Percentiles rank a stretch among this genome's conserved stretches.
Conservation (phyloP, 2,329 filamentous ascomycete species). For the Talaromyces rugulosus region DNA sequence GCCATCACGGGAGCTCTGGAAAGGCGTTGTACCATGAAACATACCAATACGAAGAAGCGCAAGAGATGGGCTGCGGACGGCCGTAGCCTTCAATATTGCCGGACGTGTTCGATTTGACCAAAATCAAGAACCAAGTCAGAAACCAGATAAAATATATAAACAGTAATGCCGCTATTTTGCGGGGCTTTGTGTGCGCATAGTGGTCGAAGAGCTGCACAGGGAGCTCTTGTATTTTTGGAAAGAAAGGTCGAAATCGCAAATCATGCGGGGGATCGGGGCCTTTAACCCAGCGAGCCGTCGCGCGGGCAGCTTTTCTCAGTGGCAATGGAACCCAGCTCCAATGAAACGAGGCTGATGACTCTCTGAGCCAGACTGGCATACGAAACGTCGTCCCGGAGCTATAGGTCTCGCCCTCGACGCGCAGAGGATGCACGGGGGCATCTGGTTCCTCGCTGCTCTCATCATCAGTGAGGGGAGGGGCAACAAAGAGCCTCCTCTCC, state of each 20-base stretch:
- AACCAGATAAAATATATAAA: slow-evolving; percentile 45
- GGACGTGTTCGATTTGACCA: slow-evolving; percentile 42
- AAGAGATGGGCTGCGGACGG: slow-evolving; percentile 42
- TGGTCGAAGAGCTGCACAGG: slow-evolving; percentile 41
- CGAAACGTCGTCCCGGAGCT: slow-evolving; percentile 6
- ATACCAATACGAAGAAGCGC: slow-evolving; percentile 44
- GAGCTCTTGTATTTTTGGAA: slow-evolving; percentile 44
- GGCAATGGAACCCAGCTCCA: slow-evolving; percentile 47
- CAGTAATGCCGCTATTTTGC: slow-evolving; percentile 40
- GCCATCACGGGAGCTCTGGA: neutral
- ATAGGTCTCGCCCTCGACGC: slow-evolving; percentile 4
- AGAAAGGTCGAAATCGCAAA: slow-evolving; percentile 43
- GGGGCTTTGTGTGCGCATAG: slow-evolving; percentile 43
- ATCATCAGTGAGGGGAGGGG: slow-evolving; percentile 12
- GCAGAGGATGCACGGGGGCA: neutral
- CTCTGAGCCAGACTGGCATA: slow-evolving; percentile 46
- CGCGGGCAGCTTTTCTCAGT: slow-evolving; percentile 40
- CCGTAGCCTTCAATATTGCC: slow-evolving; percentile 48
- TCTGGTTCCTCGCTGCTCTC: slow-evolving; percentile 6
- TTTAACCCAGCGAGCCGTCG: slow-evolving; percentile 43
- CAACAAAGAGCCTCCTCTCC: slow-evolving; percentile 6
- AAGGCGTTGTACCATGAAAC: neutral
- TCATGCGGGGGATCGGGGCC: slow-evolving; percentile 45
- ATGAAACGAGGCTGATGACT: slow-evolving; percentile 44
- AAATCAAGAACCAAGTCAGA: slow-evolving; percentile 42